A percentile compares a stretch with the other conserved stretches of the same genome.
phyloP scores from a whole-genome alignment of 768 basidiomycete genomes.

The Sutorius australiensis region DNA sequence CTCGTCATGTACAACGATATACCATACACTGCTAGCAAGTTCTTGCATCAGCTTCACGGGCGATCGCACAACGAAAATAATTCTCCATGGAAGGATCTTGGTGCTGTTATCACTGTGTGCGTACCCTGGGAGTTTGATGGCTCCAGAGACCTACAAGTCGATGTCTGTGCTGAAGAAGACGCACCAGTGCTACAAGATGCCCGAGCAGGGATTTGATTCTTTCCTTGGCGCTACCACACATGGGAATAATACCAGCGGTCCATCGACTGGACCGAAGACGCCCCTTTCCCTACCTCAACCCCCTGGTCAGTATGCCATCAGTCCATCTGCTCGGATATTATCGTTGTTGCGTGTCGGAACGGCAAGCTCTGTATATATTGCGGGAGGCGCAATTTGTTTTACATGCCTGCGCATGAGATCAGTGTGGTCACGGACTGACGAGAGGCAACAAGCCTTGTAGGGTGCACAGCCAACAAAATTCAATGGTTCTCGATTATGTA shows the following conservation, averaged over 20 bases:
- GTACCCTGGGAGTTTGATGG: slow-evolving; percentile 97
- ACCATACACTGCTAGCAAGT: no score
- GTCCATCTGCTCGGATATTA: slow-evolving; percentile 79
- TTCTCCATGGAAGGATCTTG: slow-evolving; percentile 87
- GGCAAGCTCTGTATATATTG: slow-evolving; percentile 97
- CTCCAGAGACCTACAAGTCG: slow-evolving; percentile 91
- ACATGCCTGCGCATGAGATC: slow-evolving; percentile 85
- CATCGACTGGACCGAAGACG: slow-evolving; percentile 74
- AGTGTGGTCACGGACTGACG: slow-evolving; percentile 70
- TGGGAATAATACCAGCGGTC: slow-evolving; percentile 33
- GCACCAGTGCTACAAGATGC: slow-evolving; percentile 84
- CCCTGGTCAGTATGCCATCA: slow-evolving; percentile 81
- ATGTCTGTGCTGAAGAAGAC: slow-evolving; percentile 94
- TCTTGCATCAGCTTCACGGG: slow-evolving; percentile 97
- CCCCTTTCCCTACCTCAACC: slow-evolving; percentile 84
- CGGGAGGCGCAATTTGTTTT: slow-evolving; percentile 97
- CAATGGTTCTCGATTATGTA: no score
- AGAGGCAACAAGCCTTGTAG: no score
- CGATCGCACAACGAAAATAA: slow-evolving; percentile 94
- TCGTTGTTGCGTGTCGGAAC: slow-evolving; percentile 71
- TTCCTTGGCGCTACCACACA: slow-evolving; percentile 72
- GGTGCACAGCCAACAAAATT: no score
- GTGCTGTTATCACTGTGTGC: slow-evolving; percentile 94
- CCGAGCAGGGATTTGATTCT: slow-evolving; percentile 86
- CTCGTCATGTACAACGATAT: no score